Evolutionary conservation across 2,329 filamentous ascomycete genomes (phyloP), one percentile per base, ranked within the genome.

Genomic region (Colletotrichum tropicicola): DNA sequence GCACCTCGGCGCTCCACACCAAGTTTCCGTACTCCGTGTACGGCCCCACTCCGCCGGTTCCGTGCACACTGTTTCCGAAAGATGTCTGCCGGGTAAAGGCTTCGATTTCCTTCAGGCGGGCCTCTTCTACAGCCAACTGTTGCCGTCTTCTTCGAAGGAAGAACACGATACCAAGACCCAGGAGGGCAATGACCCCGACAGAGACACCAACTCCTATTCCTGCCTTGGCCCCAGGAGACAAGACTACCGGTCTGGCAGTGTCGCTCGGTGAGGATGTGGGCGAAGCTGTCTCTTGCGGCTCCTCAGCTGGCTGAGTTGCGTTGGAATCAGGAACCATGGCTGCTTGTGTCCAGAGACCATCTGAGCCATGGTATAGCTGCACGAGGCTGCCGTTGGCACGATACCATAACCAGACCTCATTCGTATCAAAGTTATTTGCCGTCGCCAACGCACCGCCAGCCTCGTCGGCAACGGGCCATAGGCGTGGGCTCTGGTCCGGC

Each of bases 161-260:
- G 58, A 85, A 76, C 80, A 82, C 87, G 0, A 80, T 76, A n/a
- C 81, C 67, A 3, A 70, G 70, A 3, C 78, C 83, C 35, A 85
- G 73, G 12, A 86, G 39, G 7, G 80, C 49, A 3, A 78, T 75
- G 2, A 76, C 78, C 23, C 76, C 83, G 0, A 85, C 71, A 1
- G 83, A 79, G 5, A 84, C 80, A n/a, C 85, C 87, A 1, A 84
- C 77, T 5, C 82, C 86, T 8, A 90, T 83, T 4, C 87, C 87
- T 0, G 84, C 85, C 70, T 84, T 87, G 3, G 85, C 85, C 1
- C 82, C 85, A 1, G 78, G 72, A 1, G 83, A 83, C 6, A 87
- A 71, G 3, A 45, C 27, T 6, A 39, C 72, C 72, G 5, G 12
- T 71, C 74, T 52, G 72, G 17, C 74, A 73, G 53, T 78, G 70